A percentile compares a stretch with the other conserved stretches of the same genome.
phyloP scores from a whole-genome alignment of 179 eudicot genomes.

The Sideroxylon spinosum region DNA sequence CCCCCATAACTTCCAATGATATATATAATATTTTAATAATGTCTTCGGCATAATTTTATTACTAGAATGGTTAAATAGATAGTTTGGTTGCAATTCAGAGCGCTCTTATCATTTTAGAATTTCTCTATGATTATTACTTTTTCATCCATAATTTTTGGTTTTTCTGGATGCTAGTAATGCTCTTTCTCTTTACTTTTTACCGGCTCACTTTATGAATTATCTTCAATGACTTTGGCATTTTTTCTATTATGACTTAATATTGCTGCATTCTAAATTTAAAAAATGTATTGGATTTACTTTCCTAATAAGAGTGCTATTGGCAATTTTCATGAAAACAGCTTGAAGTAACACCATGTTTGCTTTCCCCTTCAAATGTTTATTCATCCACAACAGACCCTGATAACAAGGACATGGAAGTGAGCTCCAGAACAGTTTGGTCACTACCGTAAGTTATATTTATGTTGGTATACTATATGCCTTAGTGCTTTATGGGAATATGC shows the following conservation, averaged over 20 bases:
- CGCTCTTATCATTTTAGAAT: not conserved
- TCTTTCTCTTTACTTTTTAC: not conserved
- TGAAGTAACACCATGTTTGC: slow-evolving; percentile 82
- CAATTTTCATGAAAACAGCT: slow-evolving; percentile 47
- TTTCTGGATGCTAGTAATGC: not conserved
- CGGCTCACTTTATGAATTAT: slow-evolving; percentile 1
- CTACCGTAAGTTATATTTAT: slow-evolving; percentile 64
- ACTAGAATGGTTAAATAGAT: not conserved
- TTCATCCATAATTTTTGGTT: not conserved
- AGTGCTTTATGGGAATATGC: slow-evolving; percentile 1
- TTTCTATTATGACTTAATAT: not conserved
- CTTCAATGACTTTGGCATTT: not conserved
- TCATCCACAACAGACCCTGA: slow-evolving; percentile 26
- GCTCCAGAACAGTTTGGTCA: slow-evolving; percentile 66
- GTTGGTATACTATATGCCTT: not conserved
- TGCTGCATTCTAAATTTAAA: not conserved
- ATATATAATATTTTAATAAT: not conserved
- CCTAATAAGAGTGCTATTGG: slow-evolving; percentile 7
- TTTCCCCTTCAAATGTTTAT: slow-evolving; percentile 41
- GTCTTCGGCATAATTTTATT: not conserved
- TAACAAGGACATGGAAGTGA: slow-evolving; percentile 32
- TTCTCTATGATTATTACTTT: not conserved
- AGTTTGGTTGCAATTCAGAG: not conserved
- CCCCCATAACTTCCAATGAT: not conserved
- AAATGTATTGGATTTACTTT: not conserved